Conservation (phyloP, 2,329 filamentous ascomycete genomes). For the Pyrenophora graminea region DNA sequence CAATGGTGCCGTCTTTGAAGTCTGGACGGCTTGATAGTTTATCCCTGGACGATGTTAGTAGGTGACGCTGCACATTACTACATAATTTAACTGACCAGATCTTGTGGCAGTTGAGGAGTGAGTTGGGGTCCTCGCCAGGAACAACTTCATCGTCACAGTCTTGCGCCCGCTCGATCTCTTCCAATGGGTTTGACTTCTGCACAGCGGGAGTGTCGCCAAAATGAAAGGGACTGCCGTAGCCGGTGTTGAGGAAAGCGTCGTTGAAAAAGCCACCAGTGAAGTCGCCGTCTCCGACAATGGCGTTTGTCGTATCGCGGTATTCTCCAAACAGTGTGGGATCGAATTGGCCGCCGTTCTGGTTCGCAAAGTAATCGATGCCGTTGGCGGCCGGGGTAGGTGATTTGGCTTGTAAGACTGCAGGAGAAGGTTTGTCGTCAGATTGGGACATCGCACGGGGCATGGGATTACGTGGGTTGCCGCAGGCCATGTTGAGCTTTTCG, state of each 20-base stretch:
- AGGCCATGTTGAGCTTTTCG: conserved; percentile 61
- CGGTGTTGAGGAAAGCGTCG: conserved; percentile 76
- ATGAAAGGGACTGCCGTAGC: conserved; percentile 83
- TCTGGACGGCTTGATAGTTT: conserved; percentile 84
- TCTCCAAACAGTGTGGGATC: conserved; percentile 90
- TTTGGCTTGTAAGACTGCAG: conserved; percentile 43
- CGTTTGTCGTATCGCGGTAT: conserved; percentile 88
- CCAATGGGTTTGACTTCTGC: conserved; percentile 68
- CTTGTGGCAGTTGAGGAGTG: conserved; percentile 82
- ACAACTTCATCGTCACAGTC: conserved; percentile 70
- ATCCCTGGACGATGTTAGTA: conserved; percentile 67
- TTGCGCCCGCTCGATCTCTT: conserved; percentile 76
- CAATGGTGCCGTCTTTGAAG: conserved; percentile 87
- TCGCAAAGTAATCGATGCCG: conserved; percentile 73
- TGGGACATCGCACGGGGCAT: conserved; percentile 55
- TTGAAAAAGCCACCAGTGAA: conserved; percentile 72
- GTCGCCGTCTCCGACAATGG: conserved; percentile 68
- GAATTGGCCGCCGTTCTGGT: conserved; percentile 83
- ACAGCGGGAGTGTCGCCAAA: conserved; percentile 54
- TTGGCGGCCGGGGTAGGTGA: conserved; percentile 45
- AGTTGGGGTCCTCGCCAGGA: conserved; percentile 62
- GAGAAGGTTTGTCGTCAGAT: conserved; percentile 48
- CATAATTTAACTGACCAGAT: conserved; percentile 74
- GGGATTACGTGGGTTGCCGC: conserved; percentile 58
- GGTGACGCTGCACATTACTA: background rate